Conservation (phyloP, 805 yeast species). For the Aciculoconidium aculeatum region DNA sequence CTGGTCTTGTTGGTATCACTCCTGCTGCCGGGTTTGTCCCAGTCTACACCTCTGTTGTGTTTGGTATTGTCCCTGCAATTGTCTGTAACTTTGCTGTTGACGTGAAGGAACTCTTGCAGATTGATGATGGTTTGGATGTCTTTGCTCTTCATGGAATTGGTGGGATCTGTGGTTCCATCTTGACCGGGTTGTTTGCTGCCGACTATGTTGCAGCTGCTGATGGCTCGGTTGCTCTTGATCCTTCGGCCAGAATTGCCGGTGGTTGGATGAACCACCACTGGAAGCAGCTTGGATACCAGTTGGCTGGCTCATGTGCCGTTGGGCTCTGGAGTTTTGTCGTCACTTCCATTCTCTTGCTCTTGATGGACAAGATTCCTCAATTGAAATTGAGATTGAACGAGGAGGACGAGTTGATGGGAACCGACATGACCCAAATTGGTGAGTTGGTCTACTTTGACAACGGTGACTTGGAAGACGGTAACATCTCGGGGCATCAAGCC, state of each 20-base stretch:
- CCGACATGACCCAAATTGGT: conserved; percentile 87
- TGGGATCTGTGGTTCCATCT: conserved; percentile 74
- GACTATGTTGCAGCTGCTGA: conserved; percentile 84
- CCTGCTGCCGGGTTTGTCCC: conserved; percentile 98
- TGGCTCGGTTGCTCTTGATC: conserved; percentile 43
- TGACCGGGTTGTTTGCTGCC: conserved; percentile 92
- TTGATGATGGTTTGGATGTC: conserved; percentile 95
- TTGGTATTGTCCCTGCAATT: conserved; percentile 72
- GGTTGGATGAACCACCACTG: conserved; percentile 88
- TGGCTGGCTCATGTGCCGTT: conserved; percentile 69
- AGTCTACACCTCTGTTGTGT: conserved; percentile 78
- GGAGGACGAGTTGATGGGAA: conserved; percentile 84
- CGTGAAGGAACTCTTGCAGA: conserved; percentile 59
- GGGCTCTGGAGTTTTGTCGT: conserved; percentile 72
- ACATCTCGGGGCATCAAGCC: conserved; percentile 2
- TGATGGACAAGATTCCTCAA: conserved; percentile 73
- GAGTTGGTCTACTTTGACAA: conserved; percentile 58
- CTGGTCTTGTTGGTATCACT: conserved; percentile 92
- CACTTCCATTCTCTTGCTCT: conserved; percentile 60
- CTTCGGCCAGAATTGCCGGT: conserved; percentile 46
- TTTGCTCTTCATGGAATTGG: conserved; percentile 94
- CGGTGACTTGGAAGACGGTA: conserved; percentile 11
- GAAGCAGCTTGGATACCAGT: conserved; percentile 80
- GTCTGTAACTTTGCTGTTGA: conserved; percentile 85
- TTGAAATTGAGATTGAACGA: conserved; percentile 75